Evolutionary conservation across 192 early-diverging fungal species (phyloP).

Genomic region (Podila horticola): DNA sequence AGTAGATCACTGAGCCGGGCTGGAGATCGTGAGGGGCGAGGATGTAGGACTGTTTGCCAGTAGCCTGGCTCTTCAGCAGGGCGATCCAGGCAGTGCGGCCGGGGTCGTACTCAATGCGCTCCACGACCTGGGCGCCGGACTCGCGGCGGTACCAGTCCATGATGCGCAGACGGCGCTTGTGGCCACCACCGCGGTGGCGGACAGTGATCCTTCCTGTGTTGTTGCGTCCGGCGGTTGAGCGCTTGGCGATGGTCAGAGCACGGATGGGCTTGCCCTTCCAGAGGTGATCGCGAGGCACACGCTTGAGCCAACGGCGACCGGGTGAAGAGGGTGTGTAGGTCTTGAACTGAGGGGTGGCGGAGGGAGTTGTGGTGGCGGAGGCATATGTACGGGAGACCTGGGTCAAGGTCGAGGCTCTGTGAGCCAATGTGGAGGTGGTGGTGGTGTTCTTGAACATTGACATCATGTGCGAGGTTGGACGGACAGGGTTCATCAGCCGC

Average conservation of each 20-base stretch:
- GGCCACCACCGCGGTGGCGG: constrained; percentile 93
- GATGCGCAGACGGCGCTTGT: constrained; percentile 85
- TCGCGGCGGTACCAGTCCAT: constrained; percentile 88
- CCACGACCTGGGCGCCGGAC: constrained; percentile 80
- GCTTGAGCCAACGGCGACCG: constrained; percentile 85
- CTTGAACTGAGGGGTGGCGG: constrained; percentile 79
- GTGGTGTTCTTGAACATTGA: constrained; percentile 4
- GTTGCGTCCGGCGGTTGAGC: constrained; percentile 87
- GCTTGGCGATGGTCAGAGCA: constrained; percentile 84
- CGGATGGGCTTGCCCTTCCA: constrained; percentile 88
- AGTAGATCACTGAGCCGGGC: constrained; percentile 79
- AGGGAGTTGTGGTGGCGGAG: constrained; percentile 13
- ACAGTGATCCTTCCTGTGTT: constrained; percentile 90
- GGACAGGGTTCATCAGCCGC: background rate
- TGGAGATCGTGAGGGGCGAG: constrained; percentile 82
- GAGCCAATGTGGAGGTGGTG: background rate
- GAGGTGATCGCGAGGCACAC: constrained; percentile 87
- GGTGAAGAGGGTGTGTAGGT: constrained; percentile 91
- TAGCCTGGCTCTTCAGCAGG: constrained; percentile 81
- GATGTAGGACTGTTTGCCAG: constrained; percentile 86
- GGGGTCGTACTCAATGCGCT: constrained; percentile 96
- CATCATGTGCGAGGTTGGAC: constrained; percentile 1
- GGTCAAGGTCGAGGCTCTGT: background rate
- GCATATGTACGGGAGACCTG: constrained; percentile 38
- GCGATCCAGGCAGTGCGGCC: constrained; percentile 89